Percentiles rank a stretch among this genome's conserved stretches.
Evolutionary conservation across 177 flowering plant genomes (phyloP).

Genomic region (Vitis hybrid): DNA sequence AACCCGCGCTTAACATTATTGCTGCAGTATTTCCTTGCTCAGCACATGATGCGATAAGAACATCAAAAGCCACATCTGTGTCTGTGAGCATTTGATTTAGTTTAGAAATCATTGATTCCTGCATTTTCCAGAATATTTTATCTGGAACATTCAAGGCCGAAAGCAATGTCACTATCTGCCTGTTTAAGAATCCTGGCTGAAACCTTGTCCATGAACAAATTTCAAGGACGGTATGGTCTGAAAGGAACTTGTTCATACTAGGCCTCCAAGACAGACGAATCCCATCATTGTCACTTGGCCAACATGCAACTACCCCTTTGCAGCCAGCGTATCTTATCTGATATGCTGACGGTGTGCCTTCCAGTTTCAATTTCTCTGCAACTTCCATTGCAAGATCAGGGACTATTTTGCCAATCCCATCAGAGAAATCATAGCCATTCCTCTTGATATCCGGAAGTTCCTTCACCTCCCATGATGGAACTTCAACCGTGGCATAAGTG

Average conservation of each 20-base stretch:
- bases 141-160: conserved; percentile 72
- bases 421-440: conserved; percentile 76
- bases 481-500: conserved; percentile 87
- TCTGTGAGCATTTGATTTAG: conserved; percentile 59
- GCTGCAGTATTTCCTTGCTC: conserved; percentile 84
- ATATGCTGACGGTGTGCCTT: conserved; percentile 71
- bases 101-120: conserved; percentile 65
- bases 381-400: conserved; percentile 81
- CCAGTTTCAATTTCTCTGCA: conserved; percentile 64
- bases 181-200: conserved; percentile 91
- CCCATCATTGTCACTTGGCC: conserved; percentile 66
- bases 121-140: conserved; percentile 74
- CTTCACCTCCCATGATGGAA: conserved; percentile 52
- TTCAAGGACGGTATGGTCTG: conserved; percentile 66
- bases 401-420: conserved; percentile 87
- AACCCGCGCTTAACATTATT: conserved; percentile 92
- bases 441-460: conserved; percentile 65
- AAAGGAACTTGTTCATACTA: conserved; percentile 85
- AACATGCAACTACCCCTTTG: conserved; percentile 91
- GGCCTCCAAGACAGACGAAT: conserved; percentile 58
- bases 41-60: conserved; percentile 77
- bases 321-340: conserved; percentile 94
- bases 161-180: conserved; percentile 84
- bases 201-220: conserved; percentile 93
- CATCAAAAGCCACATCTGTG: conserved; percentile 77